Evolutionary conservation across 176 grass and related monocot species (phyloP), one percentile per base, ranked within the genome.

Genomic region (Eleusine coracana): DNA sequence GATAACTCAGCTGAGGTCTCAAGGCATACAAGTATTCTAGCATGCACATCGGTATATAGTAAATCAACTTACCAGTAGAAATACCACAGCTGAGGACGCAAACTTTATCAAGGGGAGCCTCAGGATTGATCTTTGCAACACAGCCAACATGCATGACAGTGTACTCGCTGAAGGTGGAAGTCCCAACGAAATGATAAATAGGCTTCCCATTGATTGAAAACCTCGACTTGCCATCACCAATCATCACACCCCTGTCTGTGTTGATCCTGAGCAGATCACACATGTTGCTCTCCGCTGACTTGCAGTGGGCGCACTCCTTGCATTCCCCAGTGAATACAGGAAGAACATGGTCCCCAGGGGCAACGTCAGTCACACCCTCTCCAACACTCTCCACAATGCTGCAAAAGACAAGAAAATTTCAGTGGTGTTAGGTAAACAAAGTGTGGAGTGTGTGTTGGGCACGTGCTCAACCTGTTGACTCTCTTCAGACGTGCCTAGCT

Each of bases 301-400:
- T 94, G 83, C 94, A 97, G 49, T 97, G 94, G 10, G 72, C 52
- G 12, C 94, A 94, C 51, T 97, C 94, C 65, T 88, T 97, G 49
- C 94, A 97, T 63, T 97, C 94, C 68, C 94, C 94, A 41, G 94
- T 97, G 85, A 97, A 97, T 16, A 97, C 89, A 20, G 94, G 94
- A 10, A 97, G 94, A 14, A 97, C 94, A 80, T 97, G 94, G 75
- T 97, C 94, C 28, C 94, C 94, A 44, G 94, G 89, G 74, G 87
- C 85, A 25, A 97, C 7, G 1, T 97, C 91, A 39, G 91, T 94
- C 55, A 97, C 91, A 46, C 91, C 94, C 51, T 97, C 89, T 78
- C 94, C 94, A 46, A 97, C 89, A 59, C 91, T 92, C 85, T 97
- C 94, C n/a, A 97, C 83, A 65, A 97, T 97, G 12, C 91, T 97